Percentiles rank a stretch among this genome's conserved stretches.
phyloP scores from a whole-genome alignment of 768 basidiomycete genomes.

The Gyrodon lividus region DNA sequence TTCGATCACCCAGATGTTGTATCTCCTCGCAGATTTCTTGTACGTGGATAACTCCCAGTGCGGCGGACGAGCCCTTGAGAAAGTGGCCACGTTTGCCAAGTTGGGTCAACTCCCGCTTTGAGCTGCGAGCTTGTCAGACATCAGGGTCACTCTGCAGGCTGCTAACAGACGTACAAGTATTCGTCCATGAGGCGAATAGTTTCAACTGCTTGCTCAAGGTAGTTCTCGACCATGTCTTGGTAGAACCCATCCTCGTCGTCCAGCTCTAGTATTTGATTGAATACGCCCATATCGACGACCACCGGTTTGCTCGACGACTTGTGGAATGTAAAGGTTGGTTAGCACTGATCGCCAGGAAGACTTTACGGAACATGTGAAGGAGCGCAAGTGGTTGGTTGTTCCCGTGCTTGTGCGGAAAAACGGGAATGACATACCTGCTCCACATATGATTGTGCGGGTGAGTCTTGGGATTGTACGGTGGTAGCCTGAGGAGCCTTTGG shows the following conservation, averaged over 20 bases:
- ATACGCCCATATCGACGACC: constrained; percentile 76
- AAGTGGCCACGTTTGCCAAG: constrained; percentile 87
- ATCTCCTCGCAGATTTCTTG: constrained; percentile 87
- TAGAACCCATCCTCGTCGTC: constrained; percentile 91
- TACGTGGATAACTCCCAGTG: constrained; percentile 81
- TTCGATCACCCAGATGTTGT: constrained; percentile 74
- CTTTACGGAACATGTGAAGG: neutral
- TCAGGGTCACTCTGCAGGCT: constrained; percentile 10
- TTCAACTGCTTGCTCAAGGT: constrained; percentile 72
- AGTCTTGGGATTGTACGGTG: constrained; percentile 10
- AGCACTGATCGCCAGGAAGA: constrained; percentile 1
- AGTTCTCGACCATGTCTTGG: constrained; percentile 72
- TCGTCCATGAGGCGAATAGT: constrained; percentile 81
- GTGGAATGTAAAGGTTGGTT: constrained; percentile 2
- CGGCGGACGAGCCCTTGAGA: constrained; percentile 96
- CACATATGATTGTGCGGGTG: constrained; percentile 19
- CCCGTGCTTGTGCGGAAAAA: neutral
- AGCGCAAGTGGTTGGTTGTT: neutral
- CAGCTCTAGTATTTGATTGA: constrained; percentile 86
- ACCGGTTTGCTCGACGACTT: constrained; percentile 19
- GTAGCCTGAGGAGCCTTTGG: constrained; percentile 7
- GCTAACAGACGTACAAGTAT: constrained; percentile 61
- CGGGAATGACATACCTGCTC: constrained; percentile 26
- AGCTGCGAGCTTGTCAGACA: constrained; percentile 38
- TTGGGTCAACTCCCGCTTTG: constrained; percentile 53